Conservation (phyloP, 2,329 filamentous ascomycete genomes). For the Parasarocladium wereldwijsianum region DNA sequence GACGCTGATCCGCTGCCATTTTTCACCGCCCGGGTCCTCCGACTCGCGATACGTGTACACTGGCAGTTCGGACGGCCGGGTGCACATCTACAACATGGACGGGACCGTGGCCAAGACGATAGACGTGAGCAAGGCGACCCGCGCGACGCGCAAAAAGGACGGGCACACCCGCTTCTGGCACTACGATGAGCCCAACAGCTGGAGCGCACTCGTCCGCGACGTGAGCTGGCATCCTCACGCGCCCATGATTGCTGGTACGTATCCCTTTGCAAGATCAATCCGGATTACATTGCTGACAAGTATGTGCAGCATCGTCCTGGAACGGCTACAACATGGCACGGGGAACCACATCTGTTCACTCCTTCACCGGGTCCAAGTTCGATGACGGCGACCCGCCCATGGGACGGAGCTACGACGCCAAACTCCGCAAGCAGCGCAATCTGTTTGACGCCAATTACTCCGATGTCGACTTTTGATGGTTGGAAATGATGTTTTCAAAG, state of each 20-base stretch:
- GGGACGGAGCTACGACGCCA: slow-evolving; percentile 44
- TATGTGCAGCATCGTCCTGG: slow-evolving; percentile 56
- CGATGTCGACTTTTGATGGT: not conserved
- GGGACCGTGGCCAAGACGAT: slow-evolving; percentile 67
- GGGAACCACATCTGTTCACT: slow-evolving; percentile 66
- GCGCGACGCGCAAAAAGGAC: slow-evolving; percentile 42
- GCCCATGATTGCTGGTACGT: slow-evolving; percentile 56
- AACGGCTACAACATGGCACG: slow-evolving; percentile 60
- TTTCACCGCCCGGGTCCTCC: slow-evolving; percentile 73
- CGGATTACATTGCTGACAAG: slow-evolving; percentile 7
- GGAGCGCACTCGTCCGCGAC: slow-evolving; percentile 73
- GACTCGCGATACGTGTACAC: slow-evolving; percentile 89
- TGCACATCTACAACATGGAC: slow-evolving; percentile 89
- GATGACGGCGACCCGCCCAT: slow-evolving; percentile 48
- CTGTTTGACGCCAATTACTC: slow-evolving; percentile 8
- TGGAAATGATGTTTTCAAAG: not conserved
- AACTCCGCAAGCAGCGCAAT: slow-evolving; percentile 28
- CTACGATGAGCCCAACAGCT: slow-evolving; percentile 38
- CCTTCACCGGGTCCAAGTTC: slow-evolving; percentile 53
- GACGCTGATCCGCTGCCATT: slow-evolving; percentile 89
- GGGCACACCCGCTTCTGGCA: slow-evolving; percentile 37
- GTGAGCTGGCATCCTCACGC: slow-evolving; percentile 82
- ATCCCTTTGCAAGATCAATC: not conserved
- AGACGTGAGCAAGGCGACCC: slow-evolving; percentile 60
- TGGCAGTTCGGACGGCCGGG: slow-evolving; percentile 76